Evolutionary conservation across 371 early-diverging fungal species (phyloP), one percentile per base, ranked within the genome.

Genomic region (Batkoa obscura): DNA sequence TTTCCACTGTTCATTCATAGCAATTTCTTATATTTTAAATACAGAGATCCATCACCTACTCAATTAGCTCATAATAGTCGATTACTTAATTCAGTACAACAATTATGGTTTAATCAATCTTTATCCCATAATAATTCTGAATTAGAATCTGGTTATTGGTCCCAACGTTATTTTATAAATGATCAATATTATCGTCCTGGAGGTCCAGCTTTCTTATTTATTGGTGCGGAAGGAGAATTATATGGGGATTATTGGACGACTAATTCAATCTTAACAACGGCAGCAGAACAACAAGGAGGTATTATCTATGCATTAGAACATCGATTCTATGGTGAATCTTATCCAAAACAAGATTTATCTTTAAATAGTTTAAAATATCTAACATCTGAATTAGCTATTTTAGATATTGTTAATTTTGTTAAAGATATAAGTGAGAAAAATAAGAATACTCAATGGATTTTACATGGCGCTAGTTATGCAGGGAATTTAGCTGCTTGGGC

Each of bases 401-500:
- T 71, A 43, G 84, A 84, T 58, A 68, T 79, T 50, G 77, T 72
- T 4, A 52, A 59, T 15, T 43, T 46, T 15, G 30, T 35, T 35
- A 23, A 30, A 39, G 45, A 43, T 31, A 51, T 63, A 6, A 32
- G 4, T 45, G 8, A 43, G 6, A 32, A 46, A 35, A 9, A 45
- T 15, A 50, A 60, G 8, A 47, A 54, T 62, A 37, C 80, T 39
- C 35, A 75, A 58, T 82, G 83, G 75, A 73, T 84, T n/a, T 65
- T 72, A 0, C 66, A 73, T 3, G 86, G 88, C 17, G 82, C 81
- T 30, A 80, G 80, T 9, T 87, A 84, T 60, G 68, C 79, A 31
- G 86, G 82, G 0, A 79, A 74, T 55, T 57, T 84, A 6, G 82
- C 84, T 4, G 79, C 78, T 0, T 87, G 85, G 85, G 68, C 78